These are phyloP conservation scores for Arthromyces matolae DNA, from an alignment of 768 basidiomycete species.

Conservation along the genomic window DNA sequence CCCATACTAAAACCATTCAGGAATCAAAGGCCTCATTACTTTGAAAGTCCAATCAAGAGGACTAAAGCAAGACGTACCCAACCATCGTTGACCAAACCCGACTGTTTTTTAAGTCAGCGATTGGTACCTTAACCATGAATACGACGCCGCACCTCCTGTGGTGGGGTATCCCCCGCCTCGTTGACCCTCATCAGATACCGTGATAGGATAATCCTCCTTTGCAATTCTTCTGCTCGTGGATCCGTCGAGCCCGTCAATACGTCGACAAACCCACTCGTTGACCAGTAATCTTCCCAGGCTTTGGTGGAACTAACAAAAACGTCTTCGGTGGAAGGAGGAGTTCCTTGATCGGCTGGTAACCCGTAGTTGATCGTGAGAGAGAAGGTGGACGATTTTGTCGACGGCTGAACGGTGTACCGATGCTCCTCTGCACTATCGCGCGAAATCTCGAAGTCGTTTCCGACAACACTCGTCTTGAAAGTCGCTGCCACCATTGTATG, in stretches of 20 bases:
- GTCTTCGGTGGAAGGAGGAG: conserved; percentile 19
- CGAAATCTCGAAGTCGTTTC: conserved; percentile 35
- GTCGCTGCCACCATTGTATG: conserved; percentile 39
- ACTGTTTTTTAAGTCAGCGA: conserved; percentile 27
- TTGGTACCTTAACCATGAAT: background rate
- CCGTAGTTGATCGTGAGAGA: conserved; percentile 33
- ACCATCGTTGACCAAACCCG: conserved; percentile 52
- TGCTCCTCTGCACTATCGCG: conserved; percentile 42
- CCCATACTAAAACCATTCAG: conserved; percentile 30
- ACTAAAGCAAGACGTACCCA: conserved; percentile 39
- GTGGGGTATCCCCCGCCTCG: conserved; percentile 51
- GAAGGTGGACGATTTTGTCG: conserved; percentile 22
- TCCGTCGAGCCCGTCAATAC: conserved; percentile 47
- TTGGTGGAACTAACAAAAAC: conserved; percentile 32
- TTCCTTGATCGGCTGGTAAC: background rate
- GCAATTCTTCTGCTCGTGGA: conserved; percentile 49
- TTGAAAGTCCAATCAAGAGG: background rate
- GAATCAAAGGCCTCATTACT: background rate
- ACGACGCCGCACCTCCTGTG: conserved; percentile 47
- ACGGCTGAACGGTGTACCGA: conserved; percentile 44
- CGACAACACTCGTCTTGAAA: conserved; percentile 41
- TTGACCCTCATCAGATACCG: conserved; percentile 57
- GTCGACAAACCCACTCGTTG: conserved; percentile 47
- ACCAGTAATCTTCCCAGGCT: conserved; percentile 49
- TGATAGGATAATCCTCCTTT: conserved; percentile 53